Evolutionary conservation across 352 stramenopile species (phyloP), one percentile per base, ranked within the genome.

Genomic region (Pythium phragmiticola): DNA sequence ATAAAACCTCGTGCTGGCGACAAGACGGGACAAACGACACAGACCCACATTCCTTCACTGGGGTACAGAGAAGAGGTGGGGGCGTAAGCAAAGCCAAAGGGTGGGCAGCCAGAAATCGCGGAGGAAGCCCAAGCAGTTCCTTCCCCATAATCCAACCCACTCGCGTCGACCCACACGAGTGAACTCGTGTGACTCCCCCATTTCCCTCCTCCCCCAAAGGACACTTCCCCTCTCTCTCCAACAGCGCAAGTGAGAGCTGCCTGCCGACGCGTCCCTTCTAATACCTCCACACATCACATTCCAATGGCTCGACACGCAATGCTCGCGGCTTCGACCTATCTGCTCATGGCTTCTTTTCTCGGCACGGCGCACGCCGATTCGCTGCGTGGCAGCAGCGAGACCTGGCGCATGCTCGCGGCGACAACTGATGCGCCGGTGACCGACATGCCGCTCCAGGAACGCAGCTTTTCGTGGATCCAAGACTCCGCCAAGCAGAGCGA

Each of bases 381-480:
- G 16, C 65, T 71, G 34, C 65, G 65, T 11, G 42, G 65, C 45
- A 50, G 43, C 21, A 56, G 45, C 46, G 65, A 71, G 30, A 53
- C 65, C 3, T 71, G 65, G 65, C 65, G 65, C 5, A 37, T 71
- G 17, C 57, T 71, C 7, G 47, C 23, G n/a, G 41, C 46, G 17
- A 19, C 59, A 5, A 12, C 43, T 0, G 51, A 71, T 1, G 37
- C 51, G 3, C 26, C 54, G 0, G 54, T 54, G 41, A 21, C 45
- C 13, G 47, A 41, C 14, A 51, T 47, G 14, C 63, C 63, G 3
- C 53, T 58, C 14, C 68, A 73, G 0, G 77, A 82, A 39, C 75
- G 78, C 26, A 74, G 75, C 57, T 64, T 90, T 0, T 33, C 58
- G 4, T 90, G 83, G 80, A 69, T 58, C 46, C 34, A 70, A 41